Base-by-base conservation (phyloP, 768 basidiomycete species). In the Leucocoprinus leucothites region DNA sequence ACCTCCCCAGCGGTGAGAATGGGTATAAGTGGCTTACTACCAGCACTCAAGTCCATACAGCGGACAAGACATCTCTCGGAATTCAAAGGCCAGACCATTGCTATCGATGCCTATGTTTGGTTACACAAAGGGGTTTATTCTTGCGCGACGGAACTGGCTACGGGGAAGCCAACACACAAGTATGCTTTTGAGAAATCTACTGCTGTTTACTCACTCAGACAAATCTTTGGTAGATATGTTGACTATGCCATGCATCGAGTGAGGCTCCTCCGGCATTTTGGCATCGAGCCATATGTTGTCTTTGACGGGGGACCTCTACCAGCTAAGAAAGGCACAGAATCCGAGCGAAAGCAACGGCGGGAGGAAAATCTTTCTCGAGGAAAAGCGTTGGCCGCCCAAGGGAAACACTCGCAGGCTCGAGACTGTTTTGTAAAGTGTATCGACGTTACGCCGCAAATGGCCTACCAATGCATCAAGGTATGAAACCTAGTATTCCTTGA, bases 381-480 rank as follows among this genome's bases (percentile, higher is more conserved):
- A 8, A 84, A 87, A 31, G 75, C 80, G 0, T 74, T 98, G 9
- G 74, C 85, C 16, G 81, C 84, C 9, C 88, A 94, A 67, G 95
- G 94, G 16, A 86, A 85, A 65, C 78, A 82, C 60, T 76, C 73
- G 25, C 86, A 94, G 64, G 97, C 97, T 25, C 79, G 94, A 8
- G 94, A 98, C 14, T 82, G 74, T 69, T 98, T 91, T 65, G 79
- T 89, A 63, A 97, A 95, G 69, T 92, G 89, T 61, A 74, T 98
- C 49, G 97, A 99, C 60, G 91, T 99, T 40, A 96, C 94, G 3
- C 95, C 97, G 1, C 87, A 94, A 70, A 95, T 98, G 93, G 96
- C 96, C 2, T 95, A 81, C 67, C 97, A 98, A 69, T 75, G 98
- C 60, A 97, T 98, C 75, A 98, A 99, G 82, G 96, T 89, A 59